phyloP scores from a whole-genome alignment of 495 filamentous ascomycete species.

The Hypoxylon intermedium region DNA sequence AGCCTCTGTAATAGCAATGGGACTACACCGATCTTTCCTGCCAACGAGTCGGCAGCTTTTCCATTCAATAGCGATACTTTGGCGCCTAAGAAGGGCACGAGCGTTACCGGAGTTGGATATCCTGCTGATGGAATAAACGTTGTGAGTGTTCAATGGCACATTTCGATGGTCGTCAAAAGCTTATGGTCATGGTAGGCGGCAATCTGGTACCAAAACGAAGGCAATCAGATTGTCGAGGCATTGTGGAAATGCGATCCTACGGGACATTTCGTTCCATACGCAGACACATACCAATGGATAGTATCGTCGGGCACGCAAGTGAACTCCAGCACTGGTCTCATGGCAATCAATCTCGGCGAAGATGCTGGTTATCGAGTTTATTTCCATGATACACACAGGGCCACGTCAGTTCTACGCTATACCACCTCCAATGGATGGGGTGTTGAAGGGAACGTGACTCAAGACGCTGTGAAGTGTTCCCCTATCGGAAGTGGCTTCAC shows the following conservation, averaged over 20 bases:
- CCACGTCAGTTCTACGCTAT: constrained; percentile 41
- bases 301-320: constrained; percentile 27
- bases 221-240: background rate
- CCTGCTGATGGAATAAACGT: constrained; percentile 15
- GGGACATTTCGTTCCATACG: background rate
- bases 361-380: constrained; percentile 46
- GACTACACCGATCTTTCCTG: constrained; percentile 36
- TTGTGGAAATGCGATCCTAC: background rate
- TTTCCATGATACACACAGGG: constrained; percentile 43
- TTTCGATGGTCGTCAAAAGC: background rate
- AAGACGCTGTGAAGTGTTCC: constrained; percentile 29
- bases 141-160: constrained; percentile 1
- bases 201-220: background rate
- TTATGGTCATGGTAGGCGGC: background rate
- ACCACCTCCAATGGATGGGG: constrained; percentile 32
- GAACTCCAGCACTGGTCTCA: constrained; percentile 40
- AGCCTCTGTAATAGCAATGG: constrained; percentile 44
- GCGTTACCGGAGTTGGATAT: constrained; percentile 47
- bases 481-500: constrained; percentile 39
- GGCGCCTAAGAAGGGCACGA: constrained; percentile 41
- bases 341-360: constrained; percentile 39
- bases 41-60: constrained; percentile 31
- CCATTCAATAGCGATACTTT: constrained; percentile 19
- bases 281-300: constrained; percentile 12
- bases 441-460: constrained; percentile 36